phyloP scores from a whole-genome alignment of 257 asterid genomes.

The Jaltomata sinuosa region DNA sequence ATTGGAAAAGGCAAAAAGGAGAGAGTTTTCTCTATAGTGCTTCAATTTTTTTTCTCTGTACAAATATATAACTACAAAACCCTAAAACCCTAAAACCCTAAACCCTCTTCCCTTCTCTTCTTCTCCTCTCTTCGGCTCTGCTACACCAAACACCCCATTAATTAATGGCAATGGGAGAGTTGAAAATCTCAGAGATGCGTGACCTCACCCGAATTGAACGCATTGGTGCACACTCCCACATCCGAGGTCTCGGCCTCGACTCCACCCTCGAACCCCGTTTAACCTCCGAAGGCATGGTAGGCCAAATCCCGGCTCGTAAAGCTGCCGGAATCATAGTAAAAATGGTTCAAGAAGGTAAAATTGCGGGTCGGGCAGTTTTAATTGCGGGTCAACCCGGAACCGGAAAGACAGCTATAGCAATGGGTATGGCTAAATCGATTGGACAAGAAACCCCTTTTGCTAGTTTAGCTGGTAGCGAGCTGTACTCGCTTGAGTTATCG shows the following conservation, averaged over 20 bases:
- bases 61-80: too few relatives aligned
- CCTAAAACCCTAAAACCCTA: too few relatives aligned
- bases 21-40: too few relatives aligned
- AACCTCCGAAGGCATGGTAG: conserved; percentile 87
- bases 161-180: conserved; percentile 51
- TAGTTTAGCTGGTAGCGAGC: conserved; percentile 85
- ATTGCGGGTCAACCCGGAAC: conserved; percentile 86
- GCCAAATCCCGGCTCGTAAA: conserved; percentile 67
- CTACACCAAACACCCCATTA: too few relatives aligned
- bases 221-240: conserved; percentile 85
- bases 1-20: too few relatives aligned
- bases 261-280: conserved; percentile 55
- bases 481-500: conserved; percentile 86
- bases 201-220: conserved; percentile 81
- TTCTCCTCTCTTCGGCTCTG: too few relatives aligned
- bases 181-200: conserved; percentile 70
- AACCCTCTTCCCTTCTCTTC: too few relatives aligned
- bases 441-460: conserved; percentile 91
- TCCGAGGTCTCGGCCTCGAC: conserved; percentile 87
- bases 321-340: conserved; percentile 76
- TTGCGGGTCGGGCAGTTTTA: conserved; percentile 75
- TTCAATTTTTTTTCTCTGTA: too few relatives aligned
- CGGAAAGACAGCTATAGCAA: conserved; percentile 80
- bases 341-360: conserved; percentile 79
- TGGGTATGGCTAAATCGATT: conserved; percentile 89